phyloP scores from a whole-genome alignment of 257 asterid genomes.

The Scutellaria baicalensis region DNA sequence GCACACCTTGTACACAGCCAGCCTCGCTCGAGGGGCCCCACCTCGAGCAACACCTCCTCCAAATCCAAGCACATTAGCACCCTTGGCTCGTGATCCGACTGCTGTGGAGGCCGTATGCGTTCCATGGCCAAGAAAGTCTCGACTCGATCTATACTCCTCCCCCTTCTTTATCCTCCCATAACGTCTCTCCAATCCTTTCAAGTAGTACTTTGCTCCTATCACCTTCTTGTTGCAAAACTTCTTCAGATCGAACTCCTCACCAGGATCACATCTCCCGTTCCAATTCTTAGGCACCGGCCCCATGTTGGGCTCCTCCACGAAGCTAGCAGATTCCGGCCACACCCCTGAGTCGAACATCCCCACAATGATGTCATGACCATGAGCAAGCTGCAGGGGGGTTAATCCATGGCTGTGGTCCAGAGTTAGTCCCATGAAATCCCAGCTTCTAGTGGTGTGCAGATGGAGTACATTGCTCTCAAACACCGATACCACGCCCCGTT shows the following conservation, averaged over 20 bases:
- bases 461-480: slow-evolving; percentile 37
- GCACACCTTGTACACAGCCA: slow-evolving; percentile 66
- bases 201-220: slow-evolving; percentile 50
- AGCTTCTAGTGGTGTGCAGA: slow-evolving; percentile 61
- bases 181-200: slow-evolving; percentile 34
- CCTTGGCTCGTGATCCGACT: slow-evolving; percentile 30
- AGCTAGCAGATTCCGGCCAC: slow-evolving; percentile 64
- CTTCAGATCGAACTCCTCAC: slow-evolving; percentile 35
- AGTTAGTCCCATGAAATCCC: slow-evolving; percentile 62
- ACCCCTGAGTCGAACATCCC: slow-evolving; percentile 52
- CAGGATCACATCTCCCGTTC: slow-evolving; percentile 48
- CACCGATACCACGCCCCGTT: slow-evolving; percentile 48
- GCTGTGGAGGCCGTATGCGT: slow-evolving; percentile 67
- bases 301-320: slow-evolving; percentile 40
- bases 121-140: slow-evolving; percentile 56
- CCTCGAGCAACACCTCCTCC: slow-evolving; percentile 49
- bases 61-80: slow-evolving; percentile 26
- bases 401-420: slow-evolving; percentile 22
- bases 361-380: slow-evolving; percentile 42
- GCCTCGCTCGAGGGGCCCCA: slow-evolving; percentile 62
- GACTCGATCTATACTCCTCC: slow-evolving; percentile 37
- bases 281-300: slow-evolving; percentile 41
- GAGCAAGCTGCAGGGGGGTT: slow-evolving; percentile 29
- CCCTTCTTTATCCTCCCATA: slow-evolving; percentile 24
- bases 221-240: slow-evolving; percentile 46